Base-by-base conservation (phyloP, 2,329 filamentous ascomycete genomes). In the Cyphellophora attinorum region DNA sequence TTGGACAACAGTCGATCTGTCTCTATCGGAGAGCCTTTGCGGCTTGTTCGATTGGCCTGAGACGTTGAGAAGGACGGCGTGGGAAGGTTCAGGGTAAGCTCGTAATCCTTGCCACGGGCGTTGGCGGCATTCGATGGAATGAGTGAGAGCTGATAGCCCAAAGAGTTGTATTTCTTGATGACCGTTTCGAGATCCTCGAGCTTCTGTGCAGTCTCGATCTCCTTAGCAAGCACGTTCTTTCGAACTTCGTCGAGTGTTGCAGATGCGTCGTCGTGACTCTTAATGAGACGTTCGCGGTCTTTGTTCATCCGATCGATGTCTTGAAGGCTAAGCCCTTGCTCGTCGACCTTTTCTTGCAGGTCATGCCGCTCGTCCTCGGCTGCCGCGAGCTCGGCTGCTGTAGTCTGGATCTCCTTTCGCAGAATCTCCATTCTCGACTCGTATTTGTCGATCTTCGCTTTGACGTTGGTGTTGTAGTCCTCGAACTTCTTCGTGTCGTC, bases 271-370 rank as follows among this genome's bases (percentile, higher is more conserved):
- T 94, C 85, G 29, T 94, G 80, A 27, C 80, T 83, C 50, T 81
- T 88, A 46, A 93, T 85, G n/a, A 98, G 72, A 30, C 91, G 79
- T 52, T 98, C 91, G 34, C 88, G 79, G 58, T 98, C 91, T 21
- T 84, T 80, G 49, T 86, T 94, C 89, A 98, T 95, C 58, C 91
- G 85, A 70, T 98, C 91, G 54, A 98, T 96, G 71, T 98, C 91
- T 62, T 91, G 83, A 62, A 95, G 93, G 51, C 86, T 93, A 56
- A 98, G 88, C 2, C 91, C 91, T 54, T 93, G 85, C 48, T 81
- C 79, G 58, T 96, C 91, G 17, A 98, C 86, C 18, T 82, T 79
- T 39, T 81, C 78, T 56, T 96, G 89, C 6, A 98, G 70, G 18
- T 72, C 71, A 27, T 76, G 65, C 42, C 85, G 77, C 57, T 98